Conservation (phyloP, 2,329 filamentous ascomycete species). For the Zasmidium cellare region DNA sequence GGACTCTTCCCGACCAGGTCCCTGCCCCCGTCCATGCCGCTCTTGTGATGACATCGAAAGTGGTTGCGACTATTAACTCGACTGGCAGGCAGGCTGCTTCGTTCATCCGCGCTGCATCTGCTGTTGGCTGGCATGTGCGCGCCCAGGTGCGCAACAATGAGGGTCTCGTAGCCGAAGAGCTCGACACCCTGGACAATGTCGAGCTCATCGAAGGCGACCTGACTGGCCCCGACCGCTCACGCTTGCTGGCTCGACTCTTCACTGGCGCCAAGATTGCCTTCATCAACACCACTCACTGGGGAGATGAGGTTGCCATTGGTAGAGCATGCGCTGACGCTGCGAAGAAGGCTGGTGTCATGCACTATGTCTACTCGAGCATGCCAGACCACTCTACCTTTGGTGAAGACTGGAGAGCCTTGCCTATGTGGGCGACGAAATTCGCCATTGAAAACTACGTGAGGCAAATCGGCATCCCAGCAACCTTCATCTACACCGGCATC, state of each 20-base stretch:
- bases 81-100: slow-evolving; percentile 94
- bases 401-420: slow-evolving; percentile 74
- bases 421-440: slow-evolving; percentile 90
- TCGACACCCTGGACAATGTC: slow-evolving; percentile 78
- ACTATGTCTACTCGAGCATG: slow-evolving; percentile 97
- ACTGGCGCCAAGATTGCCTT: slow-evolving; percentile 83
- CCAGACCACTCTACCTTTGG: slow-evolving; percentile 86
- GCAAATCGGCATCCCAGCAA: slow-evolving; percentile 77
- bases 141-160: slow-evolving; percentile 87
- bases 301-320: slow-evolving; percentile 88
- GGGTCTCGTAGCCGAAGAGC: slow-evolving; percentile 84
- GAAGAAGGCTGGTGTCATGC: slow-evolving; percentile 78
- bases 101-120: slow-evolving; percentile 88
- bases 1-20: slow-evolving; percentile 1
- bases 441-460: slow-evolving; percentile 89
- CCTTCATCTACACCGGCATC: slow-evolving; percentile 93
- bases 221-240: slow-evolving; percentile 30
- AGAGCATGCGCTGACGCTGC: slow-evolving; percentile 86
- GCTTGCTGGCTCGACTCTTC: slow-evolving; percentile 54
- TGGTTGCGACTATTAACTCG: slow-evolving; percentile 91
- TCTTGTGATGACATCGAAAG: slow-evolving; percentile 56
- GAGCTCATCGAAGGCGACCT: slow-evolving; percentile 71
- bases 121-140: slow-evolving; percentile 88
- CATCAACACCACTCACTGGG: slow-evolving; percentile 97
- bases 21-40: slow-evolving; percentile 18